These are phyloP conservation scores for Plasmodium gaboni DNA, from an alignment of 169 alveolate species.

Conservation along the genomic window DNA sequence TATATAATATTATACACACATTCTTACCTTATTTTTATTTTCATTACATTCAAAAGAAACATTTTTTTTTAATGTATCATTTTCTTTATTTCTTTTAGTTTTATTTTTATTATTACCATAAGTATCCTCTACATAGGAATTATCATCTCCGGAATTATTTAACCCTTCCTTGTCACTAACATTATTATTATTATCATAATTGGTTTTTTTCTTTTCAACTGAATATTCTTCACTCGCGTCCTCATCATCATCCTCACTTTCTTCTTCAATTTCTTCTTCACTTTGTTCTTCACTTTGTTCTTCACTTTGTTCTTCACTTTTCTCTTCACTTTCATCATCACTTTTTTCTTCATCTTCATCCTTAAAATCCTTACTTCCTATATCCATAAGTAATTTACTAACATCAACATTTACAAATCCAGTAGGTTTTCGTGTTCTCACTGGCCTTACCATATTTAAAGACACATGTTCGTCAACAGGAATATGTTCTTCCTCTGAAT, in stretches of 20 bases:
- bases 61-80: not conserved
- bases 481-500: constrained; percentile 3
- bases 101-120: constrained; percentile 25
- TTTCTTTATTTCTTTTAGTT: constrained; percentile 9
- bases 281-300: not conserved
- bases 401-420: constrained; percentile 55
- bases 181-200: constrained; percentile 5
- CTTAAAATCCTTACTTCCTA: constrained; percentile 5
- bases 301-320: constrained; percentile 1
- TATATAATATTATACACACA: not conserved
- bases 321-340: not conserved
- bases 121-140: not conserved
- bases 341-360: not conserved
- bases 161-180: not conserved
- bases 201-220: not conserved
- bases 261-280: constrained; percentile 5
- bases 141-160: not conserved
- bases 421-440: constrained; percentile 62
- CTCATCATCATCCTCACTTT: not conserved
- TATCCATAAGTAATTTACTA: constrained; percentile 21
- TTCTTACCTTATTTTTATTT: constrained; percentile 28
- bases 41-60: constrained; percentile 1
- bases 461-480: constrained; percentile 13
- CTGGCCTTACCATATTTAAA: constrained; percentile 15
- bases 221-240: not conserved